Conservation (phyloP, 352 stramenopile species). For the Thraustotheca clavata region DNA sequence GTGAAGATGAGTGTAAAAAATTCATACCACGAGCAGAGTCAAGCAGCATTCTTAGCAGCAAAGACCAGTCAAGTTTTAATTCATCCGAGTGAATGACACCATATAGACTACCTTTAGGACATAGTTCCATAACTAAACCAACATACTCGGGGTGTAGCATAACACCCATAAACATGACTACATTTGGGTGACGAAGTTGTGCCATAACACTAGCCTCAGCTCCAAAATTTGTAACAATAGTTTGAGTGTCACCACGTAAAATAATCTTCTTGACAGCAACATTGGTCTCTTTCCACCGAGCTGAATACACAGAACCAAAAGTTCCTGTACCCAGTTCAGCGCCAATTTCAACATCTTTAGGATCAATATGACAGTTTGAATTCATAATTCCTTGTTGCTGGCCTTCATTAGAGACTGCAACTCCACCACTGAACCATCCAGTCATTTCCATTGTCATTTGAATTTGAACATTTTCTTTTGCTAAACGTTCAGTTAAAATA, state of each 20-base stretch:
- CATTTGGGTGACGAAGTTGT: constrained; percentile 71
- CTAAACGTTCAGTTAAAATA: constrained; percentile 66
- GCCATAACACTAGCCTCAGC: constrained; percentile 78
- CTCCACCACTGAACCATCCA: constrained; percentile 74
- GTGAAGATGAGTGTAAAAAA: constrained; percentile 84
- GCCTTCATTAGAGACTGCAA: constrained; percentile 35
- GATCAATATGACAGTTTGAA: constrained; percentile 76
- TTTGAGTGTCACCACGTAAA: constrained; percentile 63
- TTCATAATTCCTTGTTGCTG: constrained; percentile 48
- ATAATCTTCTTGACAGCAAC: constrained; percentile 84
- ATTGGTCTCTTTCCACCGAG: constrained; percentile 69
- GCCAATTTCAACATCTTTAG: constrained; percentile 71
- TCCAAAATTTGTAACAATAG: constrained; percentile 74
- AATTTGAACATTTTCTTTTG: constrained; percentile 79
- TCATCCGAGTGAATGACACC: constrained; percentile 68
- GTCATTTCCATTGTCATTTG: constrained; percentile 88
- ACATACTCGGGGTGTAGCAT: constrained; percentile 84
- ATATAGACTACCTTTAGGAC: constrained; percentile 79
- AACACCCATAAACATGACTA: constrained; percentile 88
- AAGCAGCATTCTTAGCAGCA: constrained; percentile 80
- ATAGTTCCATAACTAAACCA: constrained; percentile 84
- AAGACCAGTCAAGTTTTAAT: constrained; percentile 76
- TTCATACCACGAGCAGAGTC: constrained; percentile 84
- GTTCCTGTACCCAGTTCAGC: constrained; percentile 68
- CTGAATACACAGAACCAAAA: constrained; percentile 68